A percentile compares a stretch with the other conserved stretches of the same genome.
Conservation (phyloP, 2,329 filamentous ascomycete genomes). For the Cordyceps javanica region DNA sequence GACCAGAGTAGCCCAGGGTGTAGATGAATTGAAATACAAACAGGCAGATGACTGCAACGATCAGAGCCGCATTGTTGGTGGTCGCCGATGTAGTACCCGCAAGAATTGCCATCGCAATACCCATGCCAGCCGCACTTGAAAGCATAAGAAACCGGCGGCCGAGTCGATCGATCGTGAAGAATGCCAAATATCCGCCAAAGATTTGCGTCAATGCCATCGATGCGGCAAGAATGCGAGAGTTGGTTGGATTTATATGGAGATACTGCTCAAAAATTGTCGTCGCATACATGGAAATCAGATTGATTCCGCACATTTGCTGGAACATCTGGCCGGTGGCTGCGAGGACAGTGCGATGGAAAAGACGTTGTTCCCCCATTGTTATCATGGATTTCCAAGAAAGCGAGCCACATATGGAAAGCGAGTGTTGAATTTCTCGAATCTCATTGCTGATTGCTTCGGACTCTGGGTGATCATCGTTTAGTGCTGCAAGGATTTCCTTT, state of each 20-base stretch:
- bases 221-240: constrained; percentile 21
- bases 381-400: constrained; percentile 15
- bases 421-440: constrained; percentile 14
- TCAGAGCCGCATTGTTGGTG: neutral
- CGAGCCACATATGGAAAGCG: constrained; percentile 15
- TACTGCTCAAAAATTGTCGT: constrained; percentile 25
- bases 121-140: constrained; percentile 7
- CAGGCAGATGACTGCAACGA: constrained; percentile 35
- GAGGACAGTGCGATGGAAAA: constrained; percentile 13
- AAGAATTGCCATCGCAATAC: constrained; percentile 10
- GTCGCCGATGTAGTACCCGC: constrained; percentile 10
- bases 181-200: constrained; percentile 22
- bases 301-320: constrained; percentile 24
- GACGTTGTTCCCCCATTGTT: constrained; percentile 14
- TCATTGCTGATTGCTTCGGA: constrained; percentile 11
- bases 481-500: constrained; percentile 44
- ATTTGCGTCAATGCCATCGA: constrained; percentile 28
- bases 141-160: constrained; percentile 19
- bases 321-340: constrained; percentile 13
- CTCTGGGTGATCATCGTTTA: constrained; percentile 4
- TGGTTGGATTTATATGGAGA: constrained; percentile 18
- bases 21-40: constrained; percentile 63
- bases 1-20: constrained; percentile 54
- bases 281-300: constrained; percentile 25
- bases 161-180: constrained; percentile 24